Base-by-base conservation (phyloP, 177 flowering plant species). In the Vitis hybrid region DNA sequence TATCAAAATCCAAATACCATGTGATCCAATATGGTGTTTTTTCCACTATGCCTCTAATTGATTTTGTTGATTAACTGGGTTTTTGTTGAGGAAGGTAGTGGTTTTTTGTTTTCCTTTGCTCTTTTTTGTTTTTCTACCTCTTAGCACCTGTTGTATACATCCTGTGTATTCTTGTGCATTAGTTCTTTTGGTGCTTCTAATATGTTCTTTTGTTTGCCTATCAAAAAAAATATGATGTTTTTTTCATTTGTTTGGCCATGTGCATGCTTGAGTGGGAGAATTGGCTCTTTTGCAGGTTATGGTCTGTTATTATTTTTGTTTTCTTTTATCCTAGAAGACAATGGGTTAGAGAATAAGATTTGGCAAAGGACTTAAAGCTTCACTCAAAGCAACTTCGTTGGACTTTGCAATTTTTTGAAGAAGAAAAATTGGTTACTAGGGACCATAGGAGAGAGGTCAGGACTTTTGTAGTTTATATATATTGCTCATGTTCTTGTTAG, bases 301-400 rank as follows among this genome's bases (percentile, higher is more conserved):
- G 67, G 16, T 52, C 20, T 34, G 48, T 26, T 7, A 9, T 51
- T 48, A 10, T 9, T 29, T 50, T 48, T 14, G 7, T 59, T 29
- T 11, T 49, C 18, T 50, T 61, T 16, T 39, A 16, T 68, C 50
- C 20, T 73, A 93, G 98, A 74, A 88, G 95, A 50, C 97, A 92
- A 76, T 96, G 99, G 99, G 93, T 90, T 51, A 86, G 92, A 78
- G 98, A 96, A 81, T 97, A 96, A 77, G 97, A 96, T 79, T 81
- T 96, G 72, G 97, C 98, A 39, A 96, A 92, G 84, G 97, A 88
- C 72, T 82, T 95, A 74, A 93, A 89, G 77, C 66, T 90, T 69
- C 97, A 93, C 61, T 69, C 90, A 7, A 93, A 95, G 76, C 99
- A 95, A 77, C 90, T 93, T 61, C 94, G 94, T 10, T 89, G 96